Evolutionary conservation across 345 rosid genomes (phyloP), one percentile per base, ranked within the genome.

Genomic region (Salix exigua): DNA sequence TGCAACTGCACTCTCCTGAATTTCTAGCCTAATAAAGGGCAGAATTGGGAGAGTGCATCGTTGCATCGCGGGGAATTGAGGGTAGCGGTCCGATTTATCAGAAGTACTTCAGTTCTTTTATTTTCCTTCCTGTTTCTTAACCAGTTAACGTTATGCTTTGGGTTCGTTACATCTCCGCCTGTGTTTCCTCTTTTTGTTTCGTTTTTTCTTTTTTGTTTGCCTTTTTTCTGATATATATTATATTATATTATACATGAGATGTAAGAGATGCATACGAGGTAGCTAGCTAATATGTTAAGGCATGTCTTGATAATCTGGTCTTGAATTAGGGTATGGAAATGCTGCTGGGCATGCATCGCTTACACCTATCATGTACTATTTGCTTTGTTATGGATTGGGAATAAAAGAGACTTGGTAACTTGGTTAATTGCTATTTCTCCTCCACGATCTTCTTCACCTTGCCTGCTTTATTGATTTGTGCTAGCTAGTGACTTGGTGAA

Each of bases 41-140:
- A 88, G 95, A 89, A 74, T 76, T 67, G 85, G 93, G 86, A 91
- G 90, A 89, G 91, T 87, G 82, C 68, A 88, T 87, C 74, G 79
- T 89, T 91, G 93, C 93, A 89, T 86, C 70, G 93, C 89, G 92
- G 96, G 96, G 96, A 89, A 91, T 91, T 85, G 96, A 91, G 93
- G 96, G 91, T 88, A 81, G 81, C 96, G 96, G 96, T 91, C 96
- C 96, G 93, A 91, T 78, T 85, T 72, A 72, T 78, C 46, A 74
- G 50, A 44, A 35, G 37, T 5, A 79, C 77, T 55, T 75, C 51
- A 67, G 68, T 72, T 72, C 60, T 72, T 66, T 62, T 70, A 53
- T 62, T 50, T 70, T 62, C 14, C 25, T 2, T 21, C 9, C 40
- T 66, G 30, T 81, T 79, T 70, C 74, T 30, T 74, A 72, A 40